These are phyloP conservation scores for Neonothopanus nambi DNA, from an alignment of 1,284 basidiomycete genomes.

Conservation along the genomic window DNA sequence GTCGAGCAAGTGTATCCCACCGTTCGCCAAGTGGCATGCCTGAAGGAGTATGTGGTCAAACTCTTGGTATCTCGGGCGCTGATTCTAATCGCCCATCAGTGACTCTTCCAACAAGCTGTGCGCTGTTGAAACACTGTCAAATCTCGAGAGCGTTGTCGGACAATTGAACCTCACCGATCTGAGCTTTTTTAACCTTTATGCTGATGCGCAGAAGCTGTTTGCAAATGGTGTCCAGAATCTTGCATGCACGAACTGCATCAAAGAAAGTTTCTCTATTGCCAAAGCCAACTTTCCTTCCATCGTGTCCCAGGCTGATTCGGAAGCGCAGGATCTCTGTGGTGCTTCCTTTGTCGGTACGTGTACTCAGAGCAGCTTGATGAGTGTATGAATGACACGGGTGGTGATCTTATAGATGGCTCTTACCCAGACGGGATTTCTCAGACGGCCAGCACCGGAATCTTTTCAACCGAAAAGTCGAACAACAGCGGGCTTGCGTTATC, in stretches of 20 bases:
- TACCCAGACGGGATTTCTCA: constrained; percentile 19
- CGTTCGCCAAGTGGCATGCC: constrained; percentile 48
- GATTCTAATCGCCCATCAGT: constrained; percentile 24
- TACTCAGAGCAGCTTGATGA: too few species aligned
- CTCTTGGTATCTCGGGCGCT: neutral
- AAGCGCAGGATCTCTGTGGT: constrained; percentile 37
- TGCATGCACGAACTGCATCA: constrained; percentile 47
- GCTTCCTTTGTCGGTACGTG: constrained; percentile 43
- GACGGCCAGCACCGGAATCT: constrained; percentile 17
- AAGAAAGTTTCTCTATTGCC: constrained; percentile 42
- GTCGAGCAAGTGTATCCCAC: constrained; percentile 51
- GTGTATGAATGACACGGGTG: too few species aligned
- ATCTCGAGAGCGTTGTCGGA: constrained; percentile 44
- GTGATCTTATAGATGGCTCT: constrained; percentile 15
- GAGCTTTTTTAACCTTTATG: constrained; percentile 26
- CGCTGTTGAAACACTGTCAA: constrained; percentile 47
- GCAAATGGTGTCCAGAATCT: constrained; percentile 29
- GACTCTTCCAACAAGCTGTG: constrained; percentile 46
- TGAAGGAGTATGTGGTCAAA: constrained; percentile 46
- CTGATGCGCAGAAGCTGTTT: constrained; percentile 27
- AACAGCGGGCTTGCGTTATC: constrained; percentile 4
- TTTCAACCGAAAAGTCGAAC: constrained; percentile 6
- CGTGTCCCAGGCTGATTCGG: constrained; percentile 20
- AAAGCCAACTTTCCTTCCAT: constrained; percentile 30
- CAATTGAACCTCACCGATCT: constrained; percentile 30